Evolutionary conservation across 2,329 filamentous ascomycete species (phyloP).

Genomic region (Hawksworthiomyces lignivorus): DNA sequence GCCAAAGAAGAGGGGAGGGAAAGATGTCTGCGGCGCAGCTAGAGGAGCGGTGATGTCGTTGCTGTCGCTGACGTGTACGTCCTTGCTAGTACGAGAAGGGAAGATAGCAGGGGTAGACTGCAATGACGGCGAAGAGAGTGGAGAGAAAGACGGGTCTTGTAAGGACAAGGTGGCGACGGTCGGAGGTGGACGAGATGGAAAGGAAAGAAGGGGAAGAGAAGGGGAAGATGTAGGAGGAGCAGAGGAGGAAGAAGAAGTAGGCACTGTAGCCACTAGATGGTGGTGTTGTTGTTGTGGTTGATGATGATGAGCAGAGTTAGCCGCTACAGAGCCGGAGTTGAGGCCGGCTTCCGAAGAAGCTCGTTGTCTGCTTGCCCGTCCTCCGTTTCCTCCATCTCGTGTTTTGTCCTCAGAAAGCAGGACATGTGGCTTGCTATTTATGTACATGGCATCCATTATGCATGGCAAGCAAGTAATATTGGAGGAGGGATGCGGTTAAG

Average conservation of each 20-base stretch:
- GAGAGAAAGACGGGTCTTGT: background rate
- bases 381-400: slow-evolving; percentile 5
- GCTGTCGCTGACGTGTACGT: background rate
- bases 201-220: background rate
- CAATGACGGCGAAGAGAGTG: background rate
- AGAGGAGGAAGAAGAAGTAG: background rate
- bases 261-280: background rate
- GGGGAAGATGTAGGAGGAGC: background rate
- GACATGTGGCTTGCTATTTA: slow-evolving; percentile 17
- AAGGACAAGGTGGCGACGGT: background rate
- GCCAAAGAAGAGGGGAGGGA: slow-evolving; percentile 41
- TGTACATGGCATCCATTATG: slow-evolving; percentile 16
- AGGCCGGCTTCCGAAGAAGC: slow-evolving; percentile 9
- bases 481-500: slow-evolving; percentile 10
- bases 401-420: slow-evolving; percentile 7
- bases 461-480: slow-evolving; percentile 8
- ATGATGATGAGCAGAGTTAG: background rate
- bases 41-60: background rate
- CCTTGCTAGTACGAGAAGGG: background rate
- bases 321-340: slow-evolving; percentile 4
- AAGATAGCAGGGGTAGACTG: background rate
- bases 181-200: background rate
- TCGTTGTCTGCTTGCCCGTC: slow-evolving; percentile 5
- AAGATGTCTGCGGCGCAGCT: slow-evolving; percentile 24
- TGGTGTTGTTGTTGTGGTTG: background rate